These are phyloP conservation scores for Cystofilobasidium capitatum DNA, from an alignment of 768 basidiomycete species.

Conservation along the genomic window DNA sequence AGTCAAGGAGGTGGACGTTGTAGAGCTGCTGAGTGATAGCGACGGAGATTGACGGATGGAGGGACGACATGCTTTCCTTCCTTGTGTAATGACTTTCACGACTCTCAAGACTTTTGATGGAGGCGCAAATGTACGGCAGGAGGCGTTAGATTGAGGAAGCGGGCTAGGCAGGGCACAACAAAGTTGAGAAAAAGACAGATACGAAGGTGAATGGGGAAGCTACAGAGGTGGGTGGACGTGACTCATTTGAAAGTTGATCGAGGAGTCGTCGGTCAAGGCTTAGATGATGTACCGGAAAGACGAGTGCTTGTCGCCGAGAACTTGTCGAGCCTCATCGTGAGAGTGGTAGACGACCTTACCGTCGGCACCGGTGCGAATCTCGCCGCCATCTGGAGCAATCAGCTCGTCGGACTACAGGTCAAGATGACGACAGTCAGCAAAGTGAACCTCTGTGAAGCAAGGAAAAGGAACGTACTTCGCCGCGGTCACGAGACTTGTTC, in stretches of 20 bases:
- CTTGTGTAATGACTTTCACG: too few relatives aligned
- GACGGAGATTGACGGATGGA: too few relatives aligned
- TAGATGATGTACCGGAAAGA: constrained; percentile 21
- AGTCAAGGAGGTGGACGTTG: background rate
- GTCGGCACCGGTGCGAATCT: background rate
- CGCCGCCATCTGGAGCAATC: constrained; percentile 1
- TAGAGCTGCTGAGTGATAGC: background rate
- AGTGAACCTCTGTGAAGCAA: background rate
- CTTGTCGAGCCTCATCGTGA: constrained; percentile 6
- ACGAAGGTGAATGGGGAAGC: too few relatives aligned
- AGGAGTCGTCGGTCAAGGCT: too few relatives aligned
- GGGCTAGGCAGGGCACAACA: too few relatives aligned
- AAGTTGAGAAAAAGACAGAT: too few relatives aligned
- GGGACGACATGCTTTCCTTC: too few relatives aligned
- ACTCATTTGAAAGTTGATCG: too few relatives aligned
- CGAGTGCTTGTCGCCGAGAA: constrained; percentile 14
- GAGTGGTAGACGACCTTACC: background rate
- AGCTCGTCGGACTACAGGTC: constrained; percentile 8
- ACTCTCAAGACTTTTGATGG: too few relatives aligned
- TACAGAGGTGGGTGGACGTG: too few relatives aligned
- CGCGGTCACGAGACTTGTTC: constrained; percentile 57
- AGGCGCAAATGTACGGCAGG: too few relatives aligned
- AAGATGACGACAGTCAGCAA: background rate
- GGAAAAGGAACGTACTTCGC: constrained; percentile 40
- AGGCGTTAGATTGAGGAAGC: too few relatives aligned